phyloP scores from a whole-genome alignment of 345 rosid genomes.

The Eucalyptus leucophloia region DNA sequence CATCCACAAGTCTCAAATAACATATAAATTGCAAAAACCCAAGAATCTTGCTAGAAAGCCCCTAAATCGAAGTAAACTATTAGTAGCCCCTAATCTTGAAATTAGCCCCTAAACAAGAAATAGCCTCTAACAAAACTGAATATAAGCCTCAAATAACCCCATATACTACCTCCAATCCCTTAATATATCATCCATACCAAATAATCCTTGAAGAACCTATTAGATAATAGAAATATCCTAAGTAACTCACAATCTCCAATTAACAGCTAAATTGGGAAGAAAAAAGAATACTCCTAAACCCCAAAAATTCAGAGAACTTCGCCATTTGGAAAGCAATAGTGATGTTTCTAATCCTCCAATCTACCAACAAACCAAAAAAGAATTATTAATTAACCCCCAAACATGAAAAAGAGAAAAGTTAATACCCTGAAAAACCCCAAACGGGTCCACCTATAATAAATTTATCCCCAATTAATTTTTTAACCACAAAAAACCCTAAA shows the following conservation, averaged over 20 bases:
- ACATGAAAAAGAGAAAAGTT: background rate
- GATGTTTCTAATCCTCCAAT: too few species aligned
- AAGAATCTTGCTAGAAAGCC: background rate
- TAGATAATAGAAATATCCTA: background rate
- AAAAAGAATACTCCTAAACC: background rate
- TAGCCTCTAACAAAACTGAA: background rate
- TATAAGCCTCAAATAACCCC: background rate
- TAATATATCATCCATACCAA: background rate
- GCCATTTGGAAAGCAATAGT: too few species aligned
- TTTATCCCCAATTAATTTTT: too few species aligned
- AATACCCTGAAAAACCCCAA: fast-evolving
- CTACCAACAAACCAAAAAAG: too few species aligned
- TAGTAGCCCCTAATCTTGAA: background rate
- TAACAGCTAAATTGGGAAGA: background rate
- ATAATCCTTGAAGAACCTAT: background rate
- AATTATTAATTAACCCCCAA: background rate
- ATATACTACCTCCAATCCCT: background rate
- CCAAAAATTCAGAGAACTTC: background rate
- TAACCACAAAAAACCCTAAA: too few species aligned
- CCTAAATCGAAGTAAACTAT: background rate
- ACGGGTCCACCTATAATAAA: fast-evolving
- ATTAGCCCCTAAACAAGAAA: background rate
- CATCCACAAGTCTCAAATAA: background rate
- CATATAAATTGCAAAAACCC: background rate
- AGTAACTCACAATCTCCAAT: background rate